Conservation (phyloP, 1,284 basidiomycete genomes). For the Naganishia liquefaciens region DNA sequence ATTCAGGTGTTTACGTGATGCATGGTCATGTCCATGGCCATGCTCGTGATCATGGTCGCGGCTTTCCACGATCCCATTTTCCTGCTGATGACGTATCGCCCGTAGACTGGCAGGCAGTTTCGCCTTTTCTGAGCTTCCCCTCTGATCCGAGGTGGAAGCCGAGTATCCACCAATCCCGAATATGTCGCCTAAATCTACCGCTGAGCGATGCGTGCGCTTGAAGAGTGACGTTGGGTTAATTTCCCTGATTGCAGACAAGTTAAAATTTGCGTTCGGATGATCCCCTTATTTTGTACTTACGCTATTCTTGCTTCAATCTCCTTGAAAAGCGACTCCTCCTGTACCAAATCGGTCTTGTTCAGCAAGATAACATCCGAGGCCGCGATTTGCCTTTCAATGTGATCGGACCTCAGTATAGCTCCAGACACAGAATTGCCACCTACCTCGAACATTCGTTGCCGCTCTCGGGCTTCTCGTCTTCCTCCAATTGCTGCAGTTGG, state of each 20-base stretch:
- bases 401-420: not conserved
- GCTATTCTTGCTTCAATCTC: conserved; percentile 62
- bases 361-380: conserved; percentile 83
- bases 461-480: conserved; percentile 60
- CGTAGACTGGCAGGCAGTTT: conserved; percentile 21
- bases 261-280: not conserved
- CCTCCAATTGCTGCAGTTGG: conserved; percentile 71
- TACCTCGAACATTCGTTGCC: conserved; percentile 76
- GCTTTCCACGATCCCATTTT: conserved; percentile 51
- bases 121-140: conserved; percentile 3
- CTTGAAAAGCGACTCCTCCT: conserved; percentile 47
- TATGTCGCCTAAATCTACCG: conserved; percentile 68
- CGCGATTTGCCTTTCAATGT: conserved; percentile 66
- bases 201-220: conserved; percentile 66
- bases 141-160: conserved; percentile 42
- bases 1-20: conserved; percentile 39
- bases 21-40: conserved; percentile 37
- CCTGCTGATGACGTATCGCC: conserved; percentile 39
- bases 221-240: conserved; percentile 77
- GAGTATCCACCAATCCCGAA: conserved; percentile 77
- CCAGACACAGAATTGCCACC: not conserved
- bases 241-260: conserved; percentile 46
- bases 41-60: conserved; percentile 45
- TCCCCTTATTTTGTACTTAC: conserved; percentile 35
- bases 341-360: conserved; percentile 80